These are phyloP conservation scores for Acer saccharum DNA, from an alignment of 345 rosid genomes.

Conservation along the genomic window DNA sequence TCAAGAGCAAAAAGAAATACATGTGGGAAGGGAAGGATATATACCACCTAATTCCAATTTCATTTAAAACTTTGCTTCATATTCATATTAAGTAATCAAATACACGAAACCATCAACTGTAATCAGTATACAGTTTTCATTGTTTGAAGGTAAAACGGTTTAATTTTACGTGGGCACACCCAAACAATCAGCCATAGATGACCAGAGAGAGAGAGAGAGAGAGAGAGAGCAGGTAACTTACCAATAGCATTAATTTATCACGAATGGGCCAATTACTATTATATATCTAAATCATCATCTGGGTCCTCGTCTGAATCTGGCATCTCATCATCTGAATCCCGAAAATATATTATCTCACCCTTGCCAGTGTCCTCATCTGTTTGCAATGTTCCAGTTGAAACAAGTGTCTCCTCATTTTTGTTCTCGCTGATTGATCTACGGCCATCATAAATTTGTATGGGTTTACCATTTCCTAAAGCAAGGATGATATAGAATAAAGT, in stretches of 20 bases:
- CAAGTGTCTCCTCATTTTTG: conserved; percentile 35
- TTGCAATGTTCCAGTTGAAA: conserved; percentile 30
- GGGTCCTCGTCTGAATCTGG: conserved; percentile 98
- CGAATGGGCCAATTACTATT: background rate
- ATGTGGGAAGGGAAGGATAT: background rate
- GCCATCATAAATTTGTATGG: conserved; percentile 81
- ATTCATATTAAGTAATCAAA: no score
- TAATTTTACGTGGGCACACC: background rate
- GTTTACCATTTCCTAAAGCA: conserved; percentile 66
- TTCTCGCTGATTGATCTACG: conserved; percentile 53
- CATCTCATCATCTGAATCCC: conserved; percentile 95
- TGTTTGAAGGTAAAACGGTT: no score
- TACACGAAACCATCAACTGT: no score
- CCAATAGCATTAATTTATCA: conserved; percentile 3
- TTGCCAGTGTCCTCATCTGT: conserved; percentile 38
- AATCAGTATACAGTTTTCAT: no score
- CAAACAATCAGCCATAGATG: background rate
- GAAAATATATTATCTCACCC: conserved; percentile 81
- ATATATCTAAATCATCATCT: conserved; percentile 94
- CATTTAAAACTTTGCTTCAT: background rate
- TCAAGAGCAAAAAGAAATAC: background rate
- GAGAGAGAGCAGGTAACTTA: background rate
- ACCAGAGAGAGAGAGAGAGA: background rate
- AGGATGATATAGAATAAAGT: conserved; percentile 8
- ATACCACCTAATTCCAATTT: background rate